These are phyloP conservation scores for Trametes versicolor DNA, from an alignment of 1,284 basidiomycete species.

Conservation along the genomic window DNA sequence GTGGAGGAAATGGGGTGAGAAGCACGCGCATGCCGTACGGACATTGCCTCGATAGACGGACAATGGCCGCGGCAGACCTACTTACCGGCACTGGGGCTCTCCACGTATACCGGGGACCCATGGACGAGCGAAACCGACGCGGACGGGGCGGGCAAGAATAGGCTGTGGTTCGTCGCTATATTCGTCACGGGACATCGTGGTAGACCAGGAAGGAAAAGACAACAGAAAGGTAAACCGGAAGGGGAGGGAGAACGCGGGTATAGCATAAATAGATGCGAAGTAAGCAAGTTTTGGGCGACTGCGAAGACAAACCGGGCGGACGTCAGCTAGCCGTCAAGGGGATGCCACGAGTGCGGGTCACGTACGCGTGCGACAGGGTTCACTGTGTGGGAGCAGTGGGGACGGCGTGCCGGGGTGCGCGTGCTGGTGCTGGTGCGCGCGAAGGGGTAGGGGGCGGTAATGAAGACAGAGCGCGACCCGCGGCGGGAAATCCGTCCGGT, in stretches of 20 bases:
- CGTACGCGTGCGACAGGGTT: slow-evolving; percentile 32
- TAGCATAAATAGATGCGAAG: slow-evolving; percentile 36
- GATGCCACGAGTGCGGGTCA: slow-evolving; percentile 5
- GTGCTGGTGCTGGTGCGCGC: slow-evolving; percentile 18
- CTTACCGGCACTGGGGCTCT: not conserved
- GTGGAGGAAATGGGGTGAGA: slow-evolving; percentile 2
- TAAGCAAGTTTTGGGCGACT: slow-evolving; percentile 30
- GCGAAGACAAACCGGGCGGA: not conserved
- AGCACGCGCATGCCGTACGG: slow-evolving; percentile 4
- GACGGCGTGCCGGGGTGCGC: not conserved
- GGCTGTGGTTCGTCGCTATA: slow-evolving; percentile 31
- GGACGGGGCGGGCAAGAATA: not conserved
- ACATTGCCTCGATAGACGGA: not conserved
- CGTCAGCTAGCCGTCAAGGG: not conserved
- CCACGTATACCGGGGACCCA: not conserved
- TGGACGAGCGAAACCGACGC: not conserved
- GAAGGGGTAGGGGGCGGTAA: slow-evolving; percentile 18
- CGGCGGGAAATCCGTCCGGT: slow-evolving; percentile 27
- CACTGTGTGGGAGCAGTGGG: slow-evolving; percentile 16
- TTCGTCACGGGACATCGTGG: slow-evolving; percentile 37
- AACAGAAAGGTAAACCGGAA: slow-evolving; percentile 22
- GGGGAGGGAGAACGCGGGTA: slow-evolving; percentile 31
- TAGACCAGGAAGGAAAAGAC: slow-evolving; percentile 23
- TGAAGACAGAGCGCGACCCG: slow-evolving; percentile 28
- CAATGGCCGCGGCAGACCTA: not conserved